Conservation (phyloP, 2,329 filamentous ascomycete genomes). For the Chaetomium strumarium region DNA sequence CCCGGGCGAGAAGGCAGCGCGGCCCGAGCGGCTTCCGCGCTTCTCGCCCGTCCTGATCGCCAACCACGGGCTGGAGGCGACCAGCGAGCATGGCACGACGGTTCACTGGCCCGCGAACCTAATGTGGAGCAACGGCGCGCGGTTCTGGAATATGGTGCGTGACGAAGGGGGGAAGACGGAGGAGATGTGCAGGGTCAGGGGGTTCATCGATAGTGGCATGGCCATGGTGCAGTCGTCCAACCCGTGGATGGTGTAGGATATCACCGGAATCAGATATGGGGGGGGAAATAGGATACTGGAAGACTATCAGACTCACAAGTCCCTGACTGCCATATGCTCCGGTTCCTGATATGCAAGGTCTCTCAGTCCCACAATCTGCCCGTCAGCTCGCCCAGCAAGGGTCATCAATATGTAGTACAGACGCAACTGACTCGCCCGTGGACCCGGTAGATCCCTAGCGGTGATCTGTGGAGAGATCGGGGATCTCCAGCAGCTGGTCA, state of each 20-base stretch:
- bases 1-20: background rate
- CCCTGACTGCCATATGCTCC: no score
- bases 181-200: background rate
- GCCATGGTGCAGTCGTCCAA: conserved; percentile 1
- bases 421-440: no score
- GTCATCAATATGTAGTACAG: no score
- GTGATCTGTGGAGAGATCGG: no score
- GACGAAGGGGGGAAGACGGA: background rate
- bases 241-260: background rate
- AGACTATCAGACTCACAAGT: no score
- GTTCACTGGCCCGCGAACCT: background rate
- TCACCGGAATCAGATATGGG: no score
- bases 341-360: no score
- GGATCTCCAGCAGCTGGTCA: no score
- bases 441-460: no score
- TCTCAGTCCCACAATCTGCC: no score
- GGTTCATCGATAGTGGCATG: conserved; percentile 4
- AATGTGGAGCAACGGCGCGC: background rate
- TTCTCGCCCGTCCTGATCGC: conserved; percentile 8
- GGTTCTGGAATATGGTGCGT: conserved; percentile 10
- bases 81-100: background rate
- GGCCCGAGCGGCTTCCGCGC: background rate
- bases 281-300: no score
- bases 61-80: background rate
- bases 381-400: no score